Evolutionary conservation across 768 basidiomycete species (phyloP).

Genomic region (Pholiota microspora): DNA sequence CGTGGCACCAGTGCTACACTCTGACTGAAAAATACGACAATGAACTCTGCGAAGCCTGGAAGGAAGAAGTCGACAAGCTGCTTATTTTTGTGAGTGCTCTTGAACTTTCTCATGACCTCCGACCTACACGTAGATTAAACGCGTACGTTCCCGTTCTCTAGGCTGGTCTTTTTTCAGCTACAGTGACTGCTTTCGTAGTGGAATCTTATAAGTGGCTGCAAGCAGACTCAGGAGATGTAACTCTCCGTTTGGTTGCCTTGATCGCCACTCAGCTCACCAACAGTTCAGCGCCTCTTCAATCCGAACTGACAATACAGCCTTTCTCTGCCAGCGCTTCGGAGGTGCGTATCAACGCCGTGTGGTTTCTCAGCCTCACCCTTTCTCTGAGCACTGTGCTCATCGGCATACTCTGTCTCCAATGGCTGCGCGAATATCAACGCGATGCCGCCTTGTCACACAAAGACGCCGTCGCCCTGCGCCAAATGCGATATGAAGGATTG

Average conservation of each 20-base stretch:
- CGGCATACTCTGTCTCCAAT: slow-evolving; percentile 26
- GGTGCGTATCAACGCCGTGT: slow-evolving; percentile 24
- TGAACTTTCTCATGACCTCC: background rate
- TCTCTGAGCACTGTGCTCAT: slow-evolving; percentile 23
- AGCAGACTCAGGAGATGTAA: slow-evolving; percentile 19
- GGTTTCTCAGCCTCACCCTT: slow-evolving; percentile 26
- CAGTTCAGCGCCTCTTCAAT: background rate
- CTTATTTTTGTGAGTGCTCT: slow-evolving; percentile 25
- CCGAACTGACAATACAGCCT: slow-evolving; percentile 4
- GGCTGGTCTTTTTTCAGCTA: slow-evolving; percentile 28
- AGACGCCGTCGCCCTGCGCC: slow-evolving; percentile 25
- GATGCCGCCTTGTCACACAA: slow-evolving; percentile 24
- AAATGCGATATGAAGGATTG: slow-evolving; percentile 27
- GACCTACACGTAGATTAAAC: too few species aligned
- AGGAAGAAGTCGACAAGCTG: slow-evolving; percentile 29
- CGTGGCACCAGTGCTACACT: slow-evolving; percentile 24
- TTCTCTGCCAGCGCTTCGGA: slow-evolving; percentile 18
- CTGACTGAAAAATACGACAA: slow-evolving; percentile 26
- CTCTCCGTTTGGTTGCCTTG: slow-evolving; percentile 16
- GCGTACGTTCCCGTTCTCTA: too few species aligned
- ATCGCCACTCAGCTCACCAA: slow-evolving; percentile 15
- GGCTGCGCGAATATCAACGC: slow-evolving; percentile 26
- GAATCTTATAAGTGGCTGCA: slow-evolving; percentile 27
- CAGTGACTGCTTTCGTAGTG: slow-evolving; percentile 24
- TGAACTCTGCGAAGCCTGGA: slow-evolving; percentile 28